Conservation (phyloP, 257 asterid species). For the Linderniella brevidens region DNA sequence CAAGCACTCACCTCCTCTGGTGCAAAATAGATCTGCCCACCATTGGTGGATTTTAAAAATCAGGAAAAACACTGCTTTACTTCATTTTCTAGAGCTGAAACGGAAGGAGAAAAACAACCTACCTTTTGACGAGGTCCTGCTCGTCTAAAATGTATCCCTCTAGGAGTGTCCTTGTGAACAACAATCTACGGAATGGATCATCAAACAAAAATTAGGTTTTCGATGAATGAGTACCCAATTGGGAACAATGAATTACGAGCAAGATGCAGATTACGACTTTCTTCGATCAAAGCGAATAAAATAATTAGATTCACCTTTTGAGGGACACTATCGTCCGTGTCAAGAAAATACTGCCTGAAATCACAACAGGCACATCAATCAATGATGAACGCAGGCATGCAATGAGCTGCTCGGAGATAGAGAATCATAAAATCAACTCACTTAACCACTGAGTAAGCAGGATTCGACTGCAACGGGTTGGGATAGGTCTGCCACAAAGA, state of each 20-base stretch:
- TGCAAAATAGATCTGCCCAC: slow-evolving; percentile 37
- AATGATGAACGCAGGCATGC: neutral
- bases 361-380: slow-evolving; percentile 4
- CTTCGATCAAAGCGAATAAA: neutral
- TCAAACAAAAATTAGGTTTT: slow-evolving; percentile 8
- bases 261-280: too few species aligned
- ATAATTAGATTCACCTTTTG: slow-evolving; percentile 25
- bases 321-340: slow-evolving; percentile 35
- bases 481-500: slow-evolving; percentile 29
- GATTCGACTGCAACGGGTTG: slow-evolving; percentile 33
- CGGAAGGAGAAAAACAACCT: neutral
- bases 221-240: too few species aligned
- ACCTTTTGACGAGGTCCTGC: slow-evolving; percentile 53
- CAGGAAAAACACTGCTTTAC: slow-evolving; percentile 1
- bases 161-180: slow-evolving; percentile 31
- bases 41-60: slow-evolving; percentile 2
- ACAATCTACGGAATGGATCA: slow-evolving; percentile 20
- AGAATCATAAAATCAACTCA: slow-evolving; percentile 13
- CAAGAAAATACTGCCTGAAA: slow-evolving; percentile 42
- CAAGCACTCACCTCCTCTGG: slow-evolving; percentile 51
- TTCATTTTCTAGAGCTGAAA: neutral
- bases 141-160: slow-evolving; percentile 43
- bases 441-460: slow-evolving; percentile 47
- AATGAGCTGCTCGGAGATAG: neutral
- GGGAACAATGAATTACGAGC: too few species aligned